Base-by-base conservation (phyloP, 305 asterid species). In the Fraxinus baroniana region DNA sequence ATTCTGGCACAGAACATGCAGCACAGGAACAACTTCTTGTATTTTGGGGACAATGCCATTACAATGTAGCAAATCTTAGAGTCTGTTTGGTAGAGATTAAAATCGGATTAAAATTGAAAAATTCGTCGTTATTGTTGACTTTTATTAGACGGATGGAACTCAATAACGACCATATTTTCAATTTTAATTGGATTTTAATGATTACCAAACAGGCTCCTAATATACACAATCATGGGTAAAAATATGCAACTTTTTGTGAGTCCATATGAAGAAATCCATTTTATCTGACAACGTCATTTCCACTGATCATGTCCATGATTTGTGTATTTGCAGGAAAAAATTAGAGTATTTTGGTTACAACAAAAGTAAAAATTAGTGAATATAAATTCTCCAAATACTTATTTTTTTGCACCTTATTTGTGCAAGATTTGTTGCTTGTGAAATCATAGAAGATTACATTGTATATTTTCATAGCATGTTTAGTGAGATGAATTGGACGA, bases 11-110 rank as follows among this genome's bases (percentile, higher is more conserved):
- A 46, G n/a, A 15, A 8, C 13, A 20, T 71, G 80, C 55, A 64
- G 84, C 86, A 81, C 86, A 81, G 84, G 35, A 52, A 41, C 75
- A 8, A 18, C 33, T n/a, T 86, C 78, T 86, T 62, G 68, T 75
- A 28, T 84, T 86, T 80, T 78, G 87, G 64, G 77, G 0, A 26
- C n/a, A 35, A 24, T 57, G 32, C 10, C 68, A 9, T 22, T 24
- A 26, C 73, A 66, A 66, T 24, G n/a, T 24, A 66, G 35, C 73
- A 10, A 64, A 64, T 15, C 26, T 66, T 66, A 66, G n/a, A n/a
- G n/a, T n/a, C n/a, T n/a, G n/a, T n/a, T n/a, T n/a, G n/a, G n/a
- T n/a, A n/a, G n/a, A n/a, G n/a, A n/a, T n/a, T n/a, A n/a, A n/a
- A n/a, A n/a, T n/a, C n/a, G n/a, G n/a, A n/a, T n/a, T n/a, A n/a